Percentiles rank a stretch among this genome's conserved stretches.
phyloP scores from a whole-genome alignment of 75 land plant genomes.

The Sequoiadendron giganteum region DNA sequence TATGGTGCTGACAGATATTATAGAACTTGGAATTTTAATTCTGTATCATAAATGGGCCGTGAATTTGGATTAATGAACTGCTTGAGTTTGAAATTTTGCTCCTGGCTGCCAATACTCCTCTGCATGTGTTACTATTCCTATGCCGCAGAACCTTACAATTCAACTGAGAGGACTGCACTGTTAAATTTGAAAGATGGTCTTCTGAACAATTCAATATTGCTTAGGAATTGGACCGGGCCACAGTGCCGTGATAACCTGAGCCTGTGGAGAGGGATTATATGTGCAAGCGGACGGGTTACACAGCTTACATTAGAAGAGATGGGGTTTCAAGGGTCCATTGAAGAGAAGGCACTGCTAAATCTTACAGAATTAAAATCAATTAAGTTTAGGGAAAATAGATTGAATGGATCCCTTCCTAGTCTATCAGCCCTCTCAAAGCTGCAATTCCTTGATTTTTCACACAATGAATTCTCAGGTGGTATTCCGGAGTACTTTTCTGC shows the following conservation, averaged over 20 bases:
- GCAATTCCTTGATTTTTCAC: slow-evolving; percentile 39
- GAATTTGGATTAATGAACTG: background rate
- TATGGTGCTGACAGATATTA: background rate
- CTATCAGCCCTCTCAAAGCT: slow-evolving; percentile 31
- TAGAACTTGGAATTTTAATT: background rate
- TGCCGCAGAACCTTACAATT: background rate
- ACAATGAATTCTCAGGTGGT: slow-evolving; percentile 43
- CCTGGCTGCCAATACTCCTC: background rate
- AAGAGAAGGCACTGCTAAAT: slow-evolving; percentile 10
- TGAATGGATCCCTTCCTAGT: slow-evolving; percentile 40
- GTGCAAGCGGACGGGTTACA: slow-evolving; percentile 8
- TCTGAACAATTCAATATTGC: background rate
- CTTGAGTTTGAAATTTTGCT: background rate
- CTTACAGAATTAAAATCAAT: slow-evolving; percentile 29
- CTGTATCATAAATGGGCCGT: background rate
- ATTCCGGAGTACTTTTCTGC: slow-evolving; percentile 14
- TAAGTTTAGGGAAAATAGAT: slow-evolving; percentile 27
- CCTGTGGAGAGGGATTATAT: slow-evolving; percentile 20
- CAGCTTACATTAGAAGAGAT: slow-evolving; percentile 5
- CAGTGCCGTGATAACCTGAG: background rate
- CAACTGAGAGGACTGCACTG: slow-evolving; percentile 6
- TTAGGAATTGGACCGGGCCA: slow-evolving; percentile 14
- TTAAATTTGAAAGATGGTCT: slow-evolving; percentile 9
- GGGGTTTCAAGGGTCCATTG: slow-evolving; percentile 16
- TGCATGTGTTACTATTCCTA: background rate